Conservation (phyloP, 2,329 filamentous ascomycete species). For the Catunica adiposa region DNA sequence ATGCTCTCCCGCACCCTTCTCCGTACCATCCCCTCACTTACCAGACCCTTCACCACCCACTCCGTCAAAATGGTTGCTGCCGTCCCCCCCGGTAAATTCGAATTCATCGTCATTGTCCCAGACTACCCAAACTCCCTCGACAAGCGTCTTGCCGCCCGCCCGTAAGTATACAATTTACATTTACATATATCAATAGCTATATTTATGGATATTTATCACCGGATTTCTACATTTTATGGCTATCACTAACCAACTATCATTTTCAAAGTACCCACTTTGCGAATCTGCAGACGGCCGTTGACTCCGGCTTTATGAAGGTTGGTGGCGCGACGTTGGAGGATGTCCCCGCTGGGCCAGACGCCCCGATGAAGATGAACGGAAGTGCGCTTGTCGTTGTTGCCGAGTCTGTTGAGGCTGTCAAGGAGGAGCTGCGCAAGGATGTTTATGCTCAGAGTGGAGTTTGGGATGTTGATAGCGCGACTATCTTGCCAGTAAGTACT, state of each 20-base stretch:
- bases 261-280: conserved; percentile 32
- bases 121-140: conserved; percentile 44
- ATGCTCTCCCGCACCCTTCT: background rate
- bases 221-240: background rate
- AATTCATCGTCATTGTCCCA: conserved; percentile 54
- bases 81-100: conserved; percentile 27
- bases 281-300: conserved; percentile 33
- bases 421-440: conserved; percentile 51
- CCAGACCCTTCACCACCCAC: background rate
- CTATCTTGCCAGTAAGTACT: conserved; percentile 31
- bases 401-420: conserved; percentile 50
- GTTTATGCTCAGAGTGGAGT: conserved; percentile 56
- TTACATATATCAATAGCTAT: no score
- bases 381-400: conserved; percentile 54
- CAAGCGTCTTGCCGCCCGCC: conserved; percentile 45
- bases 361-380: conserved; percentile 53
- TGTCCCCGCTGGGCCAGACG: conserved; percentile 38
- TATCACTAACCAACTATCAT: background rate
- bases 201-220: no score
- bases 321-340: conserved; percentile 56
- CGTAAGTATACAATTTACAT: no score
- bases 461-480: conserved; percentile 59
- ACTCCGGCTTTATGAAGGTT: conserved; percentile 42
- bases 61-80: conserved; percentile 20
- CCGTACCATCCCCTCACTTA: background rate